Evolutionary conservation across 2,329 filamentous ascomycete genomes (phyloP), one percentile per base, ranked within the genome.

Genomic region (Didymella keratinophila): DNA sequence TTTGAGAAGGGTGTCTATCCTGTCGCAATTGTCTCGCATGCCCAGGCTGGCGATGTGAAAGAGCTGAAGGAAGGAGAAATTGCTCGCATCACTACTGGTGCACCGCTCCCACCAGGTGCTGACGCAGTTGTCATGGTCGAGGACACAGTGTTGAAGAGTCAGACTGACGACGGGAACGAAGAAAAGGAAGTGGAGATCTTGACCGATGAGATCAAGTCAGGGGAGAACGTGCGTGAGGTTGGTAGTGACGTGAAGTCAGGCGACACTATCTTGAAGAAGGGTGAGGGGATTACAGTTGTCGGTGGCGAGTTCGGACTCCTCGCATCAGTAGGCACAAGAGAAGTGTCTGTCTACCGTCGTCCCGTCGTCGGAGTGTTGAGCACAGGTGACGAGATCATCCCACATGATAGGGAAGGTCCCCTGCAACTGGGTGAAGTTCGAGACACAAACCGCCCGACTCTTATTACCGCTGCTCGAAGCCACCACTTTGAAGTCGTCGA

Each of bases 51-150:
- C 0, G 86, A 90, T 28, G 84, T 85, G 14, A 81, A 86, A 32
- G 77, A 86, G 1, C 79, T 97, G 2, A 82, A 88, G 52, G 82
- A 86, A 32, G 93, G 93, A 0, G 84, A 93, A 63, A 89, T 98
- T 52, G 90, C 94, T 0, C 85, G 95, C 45, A 97, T 99, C 67
- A 99, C 95, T 0, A 99, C 95, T 0, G 95, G 95, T 0, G 95
- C 95, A 6, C 94, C 95, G 11, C 80, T 99, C 0, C 95, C 95
- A 1, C 88, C 88, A 0, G 92, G 93, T 0, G 92, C 95, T 2
- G 96, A 92, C 25, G 89, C 94, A 0, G 93, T 99, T 5, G 89
- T 97, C 45, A 98, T 96, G 92, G 95, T 99, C 0, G 95, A 99
- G 78, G 95, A 97, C 71, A 99, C 95, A 0, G 79, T 88, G 0